Conservation (phyloP, 164 flowering plant species). For the Nelumbo lutea region DNA sequence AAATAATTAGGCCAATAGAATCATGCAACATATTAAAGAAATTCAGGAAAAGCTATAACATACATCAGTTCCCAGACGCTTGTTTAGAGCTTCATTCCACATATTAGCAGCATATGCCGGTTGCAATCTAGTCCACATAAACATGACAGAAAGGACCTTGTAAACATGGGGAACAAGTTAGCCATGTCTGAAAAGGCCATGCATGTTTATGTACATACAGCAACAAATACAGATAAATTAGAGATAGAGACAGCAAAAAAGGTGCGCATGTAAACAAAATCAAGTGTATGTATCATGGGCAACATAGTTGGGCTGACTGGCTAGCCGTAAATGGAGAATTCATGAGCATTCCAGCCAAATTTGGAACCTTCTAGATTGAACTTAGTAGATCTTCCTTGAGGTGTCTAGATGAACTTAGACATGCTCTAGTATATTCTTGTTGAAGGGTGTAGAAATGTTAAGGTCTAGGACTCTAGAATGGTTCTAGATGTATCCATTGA, state of each 20-base stretch:
- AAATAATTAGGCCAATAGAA: background rate
- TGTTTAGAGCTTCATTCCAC: constrained; percentile 99
- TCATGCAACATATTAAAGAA: background rate
- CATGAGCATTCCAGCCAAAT: too few species aligned
- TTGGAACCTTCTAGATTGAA: too few species aligned
- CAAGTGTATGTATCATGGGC: too few species aligned
- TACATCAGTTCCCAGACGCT: constrained; percentile 96
- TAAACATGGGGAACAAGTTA: constrained; percentile 8
- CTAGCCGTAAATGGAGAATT: too few species aligned
- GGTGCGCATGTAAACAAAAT: too few species aligned
- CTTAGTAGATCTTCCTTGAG: too few species aligned
- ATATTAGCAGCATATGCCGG: constrained; percentile 99
- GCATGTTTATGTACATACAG: background rate
- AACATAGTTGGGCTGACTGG: too few species aligned
- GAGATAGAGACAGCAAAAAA: background rate
- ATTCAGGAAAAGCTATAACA: constrained; percentile 1
- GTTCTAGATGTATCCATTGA: too few species aligned
- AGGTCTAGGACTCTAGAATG: too few species aligned
- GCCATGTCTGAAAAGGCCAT: background rate
- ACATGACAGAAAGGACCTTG: constrained; percentile 97
- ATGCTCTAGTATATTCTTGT: too few species aligned
- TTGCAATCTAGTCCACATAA: constrained; percentile 99
- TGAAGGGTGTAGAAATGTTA: too few species aligned
- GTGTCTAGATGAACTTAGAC: too few species aligned
- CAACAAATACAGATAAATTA: background rate